Evolutionary conservation across 2,329 filamentous ascomycete genomes (phyloP).

Genomic region (Aureobasidium sp.): DNA sequence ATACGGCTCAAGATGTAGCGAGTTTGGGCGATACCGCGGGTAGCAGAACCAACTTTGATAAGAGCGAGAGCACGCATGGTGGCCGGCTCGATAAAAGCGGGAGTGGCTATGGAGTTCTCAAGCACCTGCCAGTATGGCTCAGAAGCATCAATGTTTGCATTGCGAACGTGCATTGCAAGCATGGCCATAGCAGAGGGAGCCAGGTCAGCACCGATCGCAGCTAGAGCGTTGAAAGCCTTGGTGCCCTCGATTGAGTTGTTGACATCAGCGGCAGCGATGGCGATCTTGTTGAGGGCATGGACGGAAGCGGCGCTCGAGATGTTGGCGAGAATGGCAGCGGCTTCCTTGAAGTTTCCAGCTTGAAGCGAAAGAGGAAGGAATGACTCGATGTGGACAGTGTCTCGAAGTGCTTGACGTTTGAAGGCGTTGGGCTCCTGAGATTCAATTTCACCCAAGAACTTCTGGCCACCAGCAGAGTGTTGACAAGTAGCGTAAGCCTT

Average conservation of each 20-base stretch:
- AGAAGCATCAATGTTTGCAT: conserved; percentile 68
- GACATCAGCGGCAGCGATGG: conserved; percentile 69
- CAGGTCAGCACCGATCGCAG: conserved; percentile 39
- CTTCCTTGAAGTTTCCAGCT: conserved; percentile 60
- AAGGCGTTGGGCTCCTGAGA: conserved; percentile 16
- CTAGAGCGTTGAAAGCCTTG: conserved; percentile 42
- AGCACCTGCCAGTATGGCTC: conserved; percentile 74
- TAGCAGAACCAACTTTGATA: conserved; percentile 73
- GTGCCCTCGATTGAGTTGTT: conserved; percentile 61
- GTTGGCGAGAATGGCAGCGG: conserved; percentile 59
- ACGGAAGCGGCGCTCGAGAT: conserved; percentile 52
- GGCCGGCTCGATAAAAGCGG: conserved; percentile 72
- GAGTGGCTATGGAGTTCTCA: conserved; percentile 50
- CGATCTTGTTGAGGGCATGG: conserved; percentile 62
- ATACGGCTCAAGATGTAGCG: conserved; percentile 84
- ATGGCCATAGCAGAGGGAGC: conserved; percentile 63
- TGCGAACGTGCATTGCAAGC: conserved; percentile 76
- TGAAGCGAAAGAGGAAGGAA: conserved; percentile 72
- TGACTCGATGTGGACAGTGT: conserved; percentile 61
- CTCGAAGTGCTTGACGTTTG: conserved; percentile 55
- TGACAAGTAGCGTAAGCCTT: conserved; percentile 79
- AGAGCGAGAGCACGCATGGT: conserved; percentile 86
- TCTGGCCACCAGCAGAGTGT: conserved; percentile 70
- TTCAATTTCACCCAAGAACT: conserved; percentile 72
- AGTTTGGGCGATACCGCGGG: conserved; percentile 70